Conservation (phyloP, 2,329 filamentous ascomycete species). For the Basipetospora chlamydospora region DNA sequence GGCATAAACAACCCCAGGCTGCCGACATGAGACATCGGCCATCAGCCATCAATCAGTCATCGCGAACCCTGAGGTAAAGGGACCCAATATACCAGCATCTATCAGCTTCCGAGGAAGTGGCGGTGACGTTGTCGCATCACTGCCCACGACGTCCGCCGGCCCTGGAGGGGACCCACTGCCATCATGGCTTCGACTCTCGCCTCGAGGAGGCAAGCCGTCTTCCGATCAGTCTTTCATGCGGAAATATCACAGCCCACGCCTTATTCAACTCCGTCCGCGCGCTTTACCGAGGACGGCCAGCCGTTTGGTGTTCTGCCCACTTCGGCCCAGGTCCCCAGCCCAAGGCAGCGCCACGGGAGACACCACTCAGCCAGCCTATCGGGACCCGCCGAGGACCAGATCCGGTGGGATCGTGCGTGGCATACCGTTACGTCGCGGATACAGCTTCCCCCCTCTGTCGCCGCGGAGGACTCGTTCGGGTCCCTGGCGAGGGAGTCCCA, state of each 20-base stretch:
- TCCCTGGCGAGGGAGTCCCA: conserved; percentile 27
- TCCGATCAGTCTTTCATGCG: conserved; percentile 41
- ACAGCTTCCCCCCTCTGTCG: conserved; percentile 38
- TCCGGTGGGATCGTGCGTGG: conserved; percentile 47
- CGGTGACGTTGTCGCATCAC: too few species aligned
- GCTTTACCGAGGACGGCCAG: conserved; percentile 26
- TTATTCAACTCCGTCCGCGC: conserved; percentile 21
- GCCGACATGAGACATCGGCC: background rate
- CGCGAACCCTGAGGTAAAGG: too few species aligned
- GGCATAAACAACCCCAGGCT: background rate
- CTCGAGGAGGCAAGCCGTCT: conserved; percentile 31
- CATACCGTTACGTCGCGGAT: conserved; percentile 44
- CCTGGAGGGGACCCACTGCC: too few species aligned
- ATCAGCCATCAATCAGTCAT: conserved; percentile 3
- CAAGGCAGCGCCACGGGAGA: conserved; percentile 8
- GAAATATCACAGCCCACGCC: conserved; percentile 35
- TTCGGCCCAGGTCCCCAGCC: conserved; percentile 9
- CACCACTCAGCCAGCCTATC: conserved; percentile 6
- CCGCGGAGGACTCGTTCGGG: conserved; percentile 40
- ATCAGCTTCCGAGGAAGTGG: too few species aligned
- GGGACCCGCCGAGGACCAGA: conserved; percentile 26
- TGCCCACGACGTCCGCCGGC: too few species aligned
- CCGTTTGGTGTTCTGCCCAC: conserved; percentile 28
- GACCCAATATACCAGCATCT: too few species aligned
- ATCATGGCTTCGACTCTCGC: conserved; percentile 30